phyloP scores from a whole-genome alignment of 495 filamentous ascomycete species.

The Podospora didyma region DNA sequence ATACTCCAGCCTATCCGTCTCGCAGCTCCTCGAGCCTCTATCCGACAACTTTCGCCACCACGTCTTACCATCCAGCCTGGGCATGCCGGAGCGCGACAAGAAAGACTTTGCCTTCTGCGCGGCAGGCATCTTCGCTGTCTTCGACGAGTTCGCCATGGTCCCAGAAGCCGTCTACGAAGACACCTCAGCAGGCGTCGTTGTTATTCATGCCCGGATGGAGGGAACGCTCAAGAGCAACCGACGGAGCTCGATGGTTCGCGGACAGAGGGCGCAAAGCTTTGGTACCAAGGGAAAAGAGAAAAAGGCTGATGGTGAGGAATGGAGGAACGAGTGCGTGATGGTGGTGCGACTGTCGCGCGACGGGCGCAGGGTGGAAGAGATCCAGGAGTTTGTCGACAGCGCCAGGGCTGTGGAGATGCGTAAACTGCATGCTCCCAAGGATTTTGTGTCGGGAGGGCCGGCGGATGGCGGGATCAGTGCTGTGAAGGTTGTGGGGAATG shows the following conservation, averaged over 20 bases:
- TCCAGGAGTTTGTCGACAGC: constrained; percentile 41
- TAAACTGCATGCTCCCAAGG: constrained; percentile 23
- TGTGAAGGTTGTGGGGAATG: constrained; percentile 11
- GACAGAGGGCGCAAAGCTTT: background rate
- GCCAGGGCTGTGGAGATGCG: constrained; percentile 37
- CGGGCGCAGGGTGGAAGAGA: constrained; percentile 22
- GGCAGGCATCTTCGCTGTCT: constrained; percentile 32
- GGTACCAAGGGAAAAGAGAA: background rate
- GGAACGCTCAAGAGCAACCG: constrained; percentile 19
- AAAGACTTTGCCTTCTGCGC: constrained; percentile 33
- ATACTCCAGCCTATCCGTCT: constrained; percentile 31
- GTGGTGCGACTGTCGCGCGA: constrained; percentile 30
- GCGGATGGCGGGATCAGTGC: background rate
- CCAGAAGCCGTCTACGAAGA: constrained; percentile 35
- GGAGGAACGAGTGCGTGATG: constrained; percentile 41
- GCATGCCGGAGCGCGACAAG: constrained; percentile 29
- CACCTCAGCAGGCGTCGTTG: constrained; percentile 19
- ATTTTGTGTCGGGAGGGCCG: constrained; percentile 16
- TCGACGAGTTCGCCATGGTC: constrained; percentile 34
- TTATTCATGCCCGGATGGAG: constrained; percentile 34
- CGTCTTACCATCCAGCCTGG: constrained; percentile 33
- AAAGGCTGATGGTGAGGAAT: constrained; percentile 7
- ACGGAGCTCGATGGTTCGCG: background rate
- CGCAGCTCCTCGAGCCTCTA: constrained; percentile 28
- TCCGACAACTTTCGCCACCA: constrained; percentile 31